Evolutionary conservation across 257 asterid species (phyloP).

Genomic region (Fraxinus quadrangulata): DNA sequence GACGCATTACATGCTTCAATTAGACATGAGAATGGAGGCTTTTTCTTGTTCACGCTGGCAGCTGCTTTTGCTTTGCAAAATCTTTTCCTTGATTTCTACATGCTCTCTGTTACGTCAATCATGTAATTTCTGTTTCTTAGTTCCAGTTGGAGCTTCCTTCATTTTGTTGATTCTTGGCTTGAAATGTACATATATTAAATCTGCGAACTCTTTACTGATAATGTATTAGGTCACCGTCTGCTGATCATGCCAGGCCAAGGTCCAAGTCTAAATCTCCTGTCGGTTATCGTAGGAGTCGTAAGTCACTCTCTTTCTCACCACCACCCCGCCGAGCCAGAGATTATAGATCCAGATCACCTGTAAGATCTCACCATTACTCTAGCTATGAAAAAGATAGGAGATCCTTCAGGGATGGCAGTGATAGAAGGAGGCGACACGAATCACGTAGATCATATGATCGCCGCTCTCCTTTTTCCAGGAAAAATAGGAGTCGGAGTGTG

Average conservation of each 20-base stretch:
- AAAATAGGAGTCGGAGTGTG: constrained; percentile 77
- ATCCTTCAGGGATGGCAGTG: constrained; percentile 61
- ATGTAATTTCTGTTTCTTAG: background rate
- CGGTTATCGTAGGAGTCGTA: constrained; percentile 57
- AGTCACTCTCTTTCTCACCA: constrained; percentile 85
- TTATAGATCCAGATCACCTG: constrained; percentile 84
- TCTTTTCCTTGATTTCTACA: background rate
- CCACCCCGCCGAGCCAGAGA: constrained; percentile 60
- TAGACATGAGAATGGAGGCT: background rate
- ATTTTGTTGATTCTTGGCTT: background rate
- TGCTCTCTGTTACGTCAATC: background rate
- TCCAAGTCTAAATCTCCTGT: constrained; percentile 83
- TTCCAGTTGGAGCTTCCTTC: background rate
- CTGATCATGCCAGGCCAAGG: constrained; percentile 57
- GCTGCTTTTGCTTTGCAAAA: background rate
- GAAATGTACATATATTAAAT: background rate
- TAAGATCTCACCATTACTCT: constrained; percentile 71
- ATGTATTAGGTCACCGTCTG: constrained; percentile 72
- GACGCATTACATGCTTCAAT: background rate
- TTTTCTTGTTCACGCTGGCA: background rate
- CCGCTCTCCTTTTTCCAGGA: constrained; percentile 58
- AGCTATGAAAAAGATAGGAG: constrained; percentile 71
- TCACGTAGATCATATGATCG: constrained; percentile 54
- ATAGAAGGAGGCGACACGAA: constrained; percentile 61
- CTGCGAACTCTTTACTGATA: background rate